Percentiles rank a stretch among this genome's conserved stretches.
Conservation (phyloP, 2,329 filamentous ascomycete species). For the Colletotrichum sp. region DNA sequence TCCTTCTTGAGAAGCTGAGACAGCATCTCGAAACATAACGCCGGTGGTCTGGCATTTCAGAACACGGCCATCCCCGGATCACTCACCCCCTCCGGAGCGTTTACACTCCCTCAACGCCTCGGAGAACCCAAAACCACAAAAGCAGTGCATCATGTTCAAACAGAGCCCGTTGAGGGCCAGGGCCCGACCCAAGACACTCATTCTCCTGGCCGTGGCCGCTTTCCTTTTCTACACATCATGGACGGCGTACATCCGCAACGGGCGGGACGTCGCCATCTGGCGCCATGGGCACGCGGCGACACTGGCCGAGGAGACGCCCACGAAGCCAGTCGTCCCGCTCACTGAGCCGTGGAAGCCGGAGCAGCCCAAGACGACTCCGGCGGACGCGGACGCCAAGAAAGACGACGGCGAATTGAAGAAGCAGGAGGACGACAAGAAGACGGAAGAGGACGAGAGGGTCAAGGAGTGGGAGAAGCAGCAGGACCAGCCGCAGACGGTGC, state of each 20-base stretch:
- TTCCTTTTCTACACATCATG: slow-evolving; percentile 48
- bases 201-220: slow-evolving; percentile 43
- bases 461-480: neutral
- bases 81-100: neutral
- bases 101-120: neutral
- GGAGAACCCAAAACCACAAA: neutral
- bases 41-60: neutral
- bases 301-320: neutral
- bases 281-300: slow-evolving; percentile 30
- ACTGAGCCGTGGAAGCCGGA: slow-evolving; percentile 16
- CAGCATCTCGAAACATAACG: neutral
- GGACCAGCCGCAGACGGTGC: neutral
- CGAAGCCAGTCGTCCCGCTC: neutral
- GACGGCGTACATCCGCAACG: slow-evolving; percentile 30
- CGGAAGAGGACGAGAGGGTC: neutral
- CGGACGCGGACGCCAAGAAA: neutral
- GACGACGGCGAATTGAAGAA: neutral
- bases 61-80: neutral
- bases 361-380: neutral
- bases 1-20: neutral
- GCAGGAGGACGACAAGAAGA: neutral
- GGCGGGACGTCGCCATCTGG: slow-evolving; percentile 35
- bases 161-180: slow-evolving; percentile 31
- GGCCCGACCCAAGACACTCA: slow-evolving; percentile 45
- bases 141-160: slow-evolving; percentile 30